Percentiles rank a stretch among this genome's conserved stretches.
These are phyloP conservation scores for Torulaspora quercuum DNA, from an alignment of 805 yeast genomes.

Conservation along the genomic window DNA sequence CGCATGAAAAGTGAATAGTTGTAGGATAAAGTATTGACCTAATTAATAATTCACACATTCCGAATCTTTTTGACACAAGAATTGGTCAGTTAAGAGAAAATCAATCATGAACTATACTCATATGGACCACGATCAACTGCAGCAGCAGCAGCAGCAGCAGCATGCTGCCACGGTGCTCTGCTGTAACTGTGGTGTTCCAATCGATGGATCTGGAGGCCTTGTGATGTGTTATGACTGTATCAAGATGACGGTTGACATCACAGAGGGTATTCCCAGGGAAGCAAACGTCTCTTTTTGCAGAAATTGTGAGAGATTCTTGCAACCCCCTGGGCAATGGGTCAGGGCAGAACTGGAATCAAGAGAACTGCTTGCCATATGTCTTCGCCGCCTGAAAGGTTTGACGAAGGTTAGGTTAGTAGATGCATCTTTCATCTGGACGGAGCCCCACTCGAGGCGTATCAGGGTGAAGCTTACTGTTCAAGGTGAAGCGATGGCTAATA, in stretches of 20 bases:
- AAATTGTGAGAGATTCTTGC: conserved; percentile 93
- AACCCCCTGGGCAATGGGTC: conserved; percentile 94
- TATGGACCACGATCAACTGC: conserved; percentile 24
- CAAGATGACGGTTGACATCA: conserved; percentile 86
- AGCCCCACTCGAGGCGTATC: conserved; percentile 95
- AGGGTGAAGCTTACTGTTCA: conserved; percentile 89
- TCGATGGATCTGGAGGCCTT: conserved; percentile 90
- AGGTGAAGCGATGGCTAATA: conserved; percentile 91
- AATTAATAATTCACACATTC: too few relatives aligned
- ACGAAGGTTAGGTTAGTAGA: conserved; percentile 82
- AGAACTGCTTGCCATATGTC: conserved; percentile 85
- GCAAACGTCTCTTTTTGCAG: conserved; percentile 91
- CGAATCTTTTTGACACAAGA: too few relatives aligned
- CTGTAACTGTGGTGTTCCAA: conserved; percentile 97
- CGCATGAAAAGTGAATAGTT: conserved; percentile 10
- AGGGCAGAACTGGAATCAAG: conserved; percentile 86
- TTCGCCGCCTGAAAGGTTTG: conserved; percentile 83
- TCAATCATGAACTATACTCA: conserved; percentile 39
- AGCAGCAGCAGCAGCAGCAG: conserved; percentile 30
- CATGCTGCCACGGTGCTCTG: conserved; percentile 80
- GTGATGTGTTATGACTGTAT: conserved; percentile 98
- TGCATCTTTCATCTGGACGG: conserved; percentile 97
- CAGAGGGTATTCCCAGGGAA: conserved; percentile 92
- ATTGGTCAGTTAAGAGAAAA: too few relatives aligned
- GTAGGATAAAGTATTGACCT: conserved; percentile 5